Evolutionary conservation across 2,329 filamentous ascomycete species (phyloP).

Genomic region (Bipolaris victoriae): DNA sequence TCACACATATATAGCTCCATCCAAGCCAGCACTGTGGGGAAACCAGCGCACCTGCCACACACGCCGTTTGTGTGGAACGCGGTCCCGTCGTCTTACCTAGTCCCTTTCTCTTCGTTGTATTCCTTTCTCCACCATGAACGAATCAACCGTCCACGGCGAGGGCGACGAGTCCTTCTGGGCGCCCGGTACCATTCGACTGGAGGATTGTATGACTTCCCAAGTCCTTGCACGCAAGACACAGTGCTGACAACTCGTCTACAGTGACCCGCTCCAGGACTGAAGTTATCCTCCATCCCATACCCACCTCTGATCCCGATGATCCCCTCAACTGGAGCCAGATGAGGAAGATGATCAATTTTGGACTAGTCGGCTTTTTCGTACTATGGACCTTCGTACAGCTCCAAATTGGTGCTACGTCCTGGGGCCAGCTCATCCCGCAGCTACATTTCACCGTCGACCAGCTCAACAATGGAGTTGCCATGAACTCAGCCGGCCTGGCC

Average conservation of each 20-base stretch:
- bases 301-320: slow-evolving; percentile 20
- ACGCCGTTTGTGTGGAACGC: not conserved
- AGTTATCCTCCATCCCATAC: slow-evolving; percentile 18
- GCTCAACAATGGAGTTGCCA: slow-evolving; percentile 56
- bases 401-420: slow-evolving; percentile 51
- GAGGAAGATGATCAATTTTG: slow-evolving; percentile 53
- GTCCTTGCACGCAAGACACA: not conserved
- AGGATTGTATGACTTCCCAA: slow-evolving; percentile 8
- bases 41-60: not conserved
- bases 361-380: slow-evolving; percentile 52
- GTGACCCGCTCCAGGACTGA: slow-evolving; percentile 7
- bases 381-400: slow-evolving; percentile 52
- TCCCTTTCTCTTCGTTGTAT: not conserved
- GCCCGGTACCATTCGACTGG: slow-evolving; percentile 17
- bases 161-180: slow-evolving; percentile 17
- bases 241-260: slow-evolving; percentile 5
- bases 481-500: slow-evolving; percentile 51
- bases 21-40: not conserved
- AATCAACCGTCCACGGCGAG: not conserved
- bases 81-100: not conserved
- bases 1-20: slow-evolving; percentile 2
- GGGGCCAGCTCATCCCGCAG: slow-evolving; percentile 52
- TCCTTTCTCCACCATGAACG: not conserved
- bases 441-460: slow-evolving; percentile 49
- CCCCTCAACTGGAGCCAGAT: slow-evolving; percentile 51